Evolutionary conservation across 331 rosid species (phyloP).

Genomic region (Stylosanthes scabra): DNA sequence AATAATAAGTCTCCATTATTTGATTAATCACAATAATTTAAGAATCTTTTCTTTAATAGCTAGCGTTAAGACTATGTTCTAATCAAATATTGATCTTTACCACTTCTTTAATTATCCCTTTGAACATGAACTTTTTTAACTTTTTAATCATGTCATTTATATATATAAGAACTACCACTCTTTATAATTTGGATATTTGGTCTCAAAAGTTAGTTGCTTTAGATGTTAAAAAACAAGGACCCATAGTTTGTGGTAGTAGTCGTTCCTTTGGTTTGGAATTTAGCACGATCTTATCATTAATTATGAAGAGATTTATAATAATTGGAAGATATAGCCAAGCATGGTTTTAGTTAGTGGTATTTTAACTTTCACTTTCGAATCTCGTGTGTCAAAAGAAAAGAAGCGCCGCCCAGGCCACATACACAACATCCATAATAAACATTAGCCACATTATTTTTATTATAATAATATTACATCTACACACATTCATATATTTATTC

Average conservation of each 20-base stretch:
- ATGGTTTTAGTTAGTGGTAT: constrained; percentile 48
- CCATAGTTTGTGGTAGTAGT: constrained; percentile 1
- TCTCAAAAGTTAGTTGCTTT: constrained; percentile 30
- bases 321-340: constrained; percentile 40
- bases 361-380: constrained; percentile 56
- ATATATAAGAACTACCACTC: background rate
- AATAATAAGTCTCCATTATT: too few relatives aligned
- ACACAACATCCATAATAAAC: constrained; percentile 10
- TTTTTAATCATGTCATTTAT: background rate
- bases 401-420: constrained; percentile 38
- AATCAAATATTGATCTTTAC: background rate
- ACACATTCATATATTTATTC: too few relatives aligned
- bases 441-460: too few relatives aligned
- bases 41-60: background rate
- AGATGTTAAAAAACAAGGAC: constrained; percentile 13
- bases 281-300: constrained; percentile 35
- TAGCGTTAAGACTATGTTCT: too few relatives aligned
- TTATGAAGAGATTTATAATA: constrained; percentile 13
- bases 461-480: too few relatives aligned
- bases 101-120: background rate
- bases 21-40: background rate
- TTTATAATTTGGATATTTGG: constrained; percentile 4
- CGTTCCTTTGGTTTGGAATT: constrained; percentile 4
- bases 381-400: constrained; percentile 36
- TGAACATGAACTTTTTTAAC: background rate